Conservation (phyloP, 768 basidiomycete genomes). For the Vararia minispora region DNA sequence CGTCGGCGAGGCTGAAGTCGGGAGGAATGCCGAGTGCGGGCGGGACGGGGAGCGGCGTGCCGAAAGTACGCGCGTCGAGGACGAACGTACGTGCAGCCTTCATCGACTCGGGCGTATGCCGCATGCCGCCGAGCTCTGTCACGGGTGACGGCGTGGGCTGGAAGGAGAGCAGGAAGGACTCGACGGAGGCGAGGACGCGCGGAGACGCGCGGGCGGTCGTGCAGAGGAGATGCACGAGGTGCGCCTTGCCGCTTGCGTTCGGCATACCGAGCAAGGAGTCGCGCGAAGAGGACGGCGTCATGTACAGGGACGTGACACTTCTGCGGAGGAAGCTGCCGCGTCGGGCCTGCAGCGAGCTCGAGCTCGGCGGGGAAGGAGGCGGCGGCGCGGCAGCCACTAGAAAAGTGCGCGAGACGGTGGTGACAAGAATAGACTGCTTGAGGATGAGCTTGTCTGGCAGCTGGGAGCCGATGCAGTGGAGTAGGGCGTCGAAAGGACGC, state of each 20-base stretch:
- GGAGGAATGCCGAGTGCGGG: constrained; percentile 6
- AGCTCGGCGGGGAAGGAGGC: constrained; percentile 1
- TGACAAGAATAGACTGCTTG: constrained; percentile 29
- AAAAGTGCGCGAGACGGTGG: constrained; percentile 27
- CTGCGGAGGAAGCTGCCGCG: constrained; percentile 5
- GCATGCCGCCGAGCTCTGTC: background rate
- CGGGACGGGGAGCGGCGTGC: constrained; percentile 6
- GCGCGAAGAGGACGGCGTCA: constrained; percentile 2
- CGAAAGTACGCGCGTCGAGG: constrained; percentile 7
- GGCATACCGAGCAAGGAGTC: background rate
- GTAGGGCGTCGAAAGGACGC: constrained; percentile 26
- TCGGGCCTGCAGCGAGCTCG: constrained; percentile 7
- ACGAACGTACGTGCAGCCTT: constrained; percentile 5
- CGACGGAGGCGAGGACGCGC: constrained; percentile 23
- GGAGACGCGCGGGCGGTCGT: constrained; percentile 11
- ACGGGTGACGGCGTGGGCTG: constrained; percentile 8
- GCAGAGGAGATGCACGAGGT: constrained; percentile 24
- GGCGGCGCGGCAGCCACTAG: constrained; percentile 16
- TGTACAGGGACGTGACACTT: constrained; percentile 8
- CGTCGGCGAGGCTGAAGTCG: constrained; percentile 25
- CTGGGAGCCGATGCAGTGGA: constrained; percentile 25
- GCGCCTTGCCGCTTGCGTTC: constrained; percentile 13
- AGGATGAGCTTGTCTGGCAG: constrained; percentile 24
- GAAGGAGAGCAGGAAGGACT: constrained; percentile 27
- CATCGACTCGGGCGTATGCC: constrained; percentile 7